Conservation (phyloP, 2,329 filamentous ascomycete genomes). For the Verticillium klebahnii region DNA sequence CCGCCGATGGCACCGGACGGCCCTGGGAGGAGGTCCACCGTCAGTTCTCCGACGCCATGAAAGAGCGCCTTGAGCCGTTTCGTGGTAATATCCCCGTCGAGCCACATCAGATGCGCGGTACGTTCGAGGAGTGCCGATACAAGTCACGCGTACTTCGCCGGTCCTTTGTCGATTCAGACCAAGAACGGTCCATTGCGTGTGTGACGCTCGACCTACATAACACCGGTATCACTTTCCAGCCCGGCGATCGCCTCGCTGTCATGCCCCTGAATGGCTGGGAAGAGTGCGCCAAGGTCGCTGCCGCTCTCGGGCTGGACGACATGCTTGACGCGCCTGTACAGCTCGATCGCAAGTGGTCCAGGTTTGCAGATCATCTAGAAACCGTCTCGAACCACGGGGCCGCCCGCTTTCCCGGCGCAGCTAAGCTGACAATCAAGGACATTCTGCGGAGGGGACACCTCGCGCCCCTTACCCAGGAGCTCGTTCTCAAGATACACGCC, state of each 20-base stretch:
- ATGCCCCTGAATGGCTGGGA: conserved; percentile 52
- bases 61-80: conserved; percentile 46
- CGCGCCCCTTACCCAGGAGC: conserved; percentile 45
- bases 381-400: conserved; percentile 20
- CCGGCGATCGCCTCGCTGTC: conserved; percentile 47
- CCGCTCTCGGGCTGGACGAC: conserved; percentile 42
- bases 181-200: conserved; percentile 38
- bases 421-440: conserved; percentile 37
- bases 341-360: conserved; percentile 36
- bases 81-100: conserved; percentile 41
- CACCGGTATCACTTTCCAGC: conserved; percentile 48
- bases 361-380: conserved; percentile 42
- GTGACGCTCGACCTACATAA: conserved; percentile 48
- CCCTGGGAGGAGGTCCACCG: conserved; percentile 47
- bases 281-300: conserved; percentile 49
- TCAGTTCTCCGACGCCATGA: conserved; percentile 49
- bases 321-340: conserved; percentile 37
- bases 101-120: conserved; percentile 49
- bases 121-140: conserved; percentile 50
- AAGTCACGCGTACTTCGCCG: conserved; percentile 38
- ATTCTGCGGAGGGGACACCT: conserved; percentile 47
- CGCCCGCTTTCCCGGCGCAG: conserved; percentile 6
- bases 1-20: conserved; percentile 29
- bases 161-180: conserved; percentile 41
- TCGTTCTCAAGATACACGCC: conserved; percentile 43